Evolutionary conservation across 1,284 basidiomycete species (phyloP), one percentile per base, ranked within the genome.

Genomic region (Trichosporon sp.): DNA sequence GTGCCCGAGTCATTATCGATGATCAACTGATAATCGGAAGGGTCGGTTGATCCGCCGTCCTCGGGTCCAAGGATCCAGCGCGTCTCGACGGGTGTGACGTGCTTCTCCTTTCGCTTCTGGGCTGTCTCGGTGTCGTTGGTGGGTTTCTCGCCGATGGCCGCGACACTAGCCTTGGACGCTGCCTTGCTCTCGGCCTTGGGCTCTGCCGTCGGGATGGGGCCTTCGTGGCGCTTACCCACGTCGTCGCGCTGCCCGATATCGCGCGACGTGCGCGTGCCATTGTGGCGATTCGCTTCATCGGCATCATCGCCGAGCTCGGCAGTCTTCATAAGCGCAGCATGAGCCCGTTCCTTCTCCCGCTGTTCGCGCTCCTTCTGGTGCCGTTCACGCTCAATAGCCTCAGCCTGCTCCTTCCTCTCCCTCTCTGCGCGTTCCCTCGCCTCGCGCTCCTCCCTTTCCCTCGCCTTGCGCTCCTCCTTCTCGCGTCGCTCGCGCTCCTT

Each of bases 1-100:
- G 84, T 85, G 6, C 84, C 84, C 52, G 78, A 81, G 71, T 83
- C 82, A 68, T 85, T 84, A 75, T 84, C 83, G 68, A 85, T 84
- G 52, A 85, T 77, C 32, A 84, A 80, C 75, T 84, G 83, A 73
- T 83, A 84, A 14, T 70, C 67, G 4, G 61, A 58, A 1, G 78
- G 77, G 56, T 80, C 75, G 58, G 69, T 69, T 13, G 62, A 52
- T n/a, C 27, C 64, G 3, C 62, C 49, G 34, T 58, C 21, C 9
- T 44, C 36, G 8, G 56, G 56, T 1, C 62, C 59, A n/a, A 23
- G 49, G 14, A 68, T 60, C 10, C 62, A 34, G 19, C 46, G 31
- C 25, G 64, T 34, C 56, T 68, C 56, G 6, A 60, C 65, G 25
- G 64, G 58, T 8, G 49, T 59, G 8, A 49, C 64, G 19, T 68